A percentile compares a stretch with the other conserved stretches of the same genome.
Evolutionary conservation across 1,139 yeast genomes (phyloP).

Genomic region (Candida tropicalis): DNA sequence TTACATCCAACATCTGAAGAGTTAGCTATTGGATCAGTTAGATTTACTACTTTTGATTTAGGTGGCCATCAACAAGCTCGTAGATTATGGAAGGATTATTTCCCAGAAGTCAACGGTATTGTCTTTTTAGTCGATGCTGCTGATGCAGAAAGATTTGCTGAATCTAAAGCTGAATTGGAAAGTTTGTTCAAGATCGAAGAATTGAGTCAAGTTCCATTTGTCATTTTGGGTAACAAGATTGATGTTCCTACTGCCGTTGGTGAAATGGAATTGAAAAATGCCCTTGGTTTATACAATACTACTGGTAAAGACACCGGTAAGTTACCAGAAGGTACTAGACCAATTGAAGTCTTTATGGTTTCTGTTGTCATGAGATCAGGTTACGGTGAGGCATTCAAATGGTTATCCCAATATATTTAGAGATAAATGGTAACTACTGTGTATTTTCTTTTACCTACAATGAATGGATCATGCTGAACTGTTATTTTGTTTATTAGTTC

Average conservation of each 20-base stretch:
- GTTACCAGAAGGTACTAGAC: conserved; percentile 77
- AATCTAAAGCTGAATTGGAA: conserved; percentile 92
- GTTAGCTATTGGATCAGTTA: conserved; percentile 92
- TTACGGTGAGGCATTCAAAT: conserved; percentile 93
- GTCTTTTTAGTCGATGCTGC: conserved; percentile 97
- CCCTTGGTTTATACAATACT: conserved; percentile 80
- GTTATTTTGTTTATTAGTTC: too few relatives aligned
- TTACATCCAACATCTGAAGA: conserved; percentile 99
- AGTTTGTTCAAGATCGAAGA: conserved; percentile 92
- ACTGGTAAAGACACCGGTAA: conserved; percentile 83
- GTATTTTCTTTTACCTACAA: background rate
- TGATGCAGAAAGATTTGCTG: conserved; percentile 92
- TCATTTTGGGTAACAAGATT: conserved; percentile 93
- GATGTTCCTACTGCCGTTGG: conserved; percentile 93
- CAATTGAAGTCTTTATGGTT: conserved; percentile 96
- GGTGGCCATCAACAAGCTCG: conserved; percentile 99
- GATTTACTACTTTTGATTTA: conserved; percentile 95
- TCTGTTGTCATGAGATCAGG: conserved; percentile 97
- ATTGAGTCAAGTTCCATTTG: conserved; percentile 84
- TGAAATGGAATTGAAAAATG: conserved; percentile 91
- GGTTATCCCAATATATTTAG: conserved; percentile 92
- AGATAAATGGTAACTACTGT: background rate
- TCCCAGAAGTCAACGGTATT: conserved; percentile 98
- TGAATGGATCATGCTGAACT: too few relatives aligned
- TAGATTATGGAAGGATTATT: conserved; percentile 98